Percentiles rank a stretch among this genome's conserved stretches.
phyloP scores from a whole-genome alignment of 2,329 filamentous ascomycete genomes.

The Geosmithia putterillii region DNA sequence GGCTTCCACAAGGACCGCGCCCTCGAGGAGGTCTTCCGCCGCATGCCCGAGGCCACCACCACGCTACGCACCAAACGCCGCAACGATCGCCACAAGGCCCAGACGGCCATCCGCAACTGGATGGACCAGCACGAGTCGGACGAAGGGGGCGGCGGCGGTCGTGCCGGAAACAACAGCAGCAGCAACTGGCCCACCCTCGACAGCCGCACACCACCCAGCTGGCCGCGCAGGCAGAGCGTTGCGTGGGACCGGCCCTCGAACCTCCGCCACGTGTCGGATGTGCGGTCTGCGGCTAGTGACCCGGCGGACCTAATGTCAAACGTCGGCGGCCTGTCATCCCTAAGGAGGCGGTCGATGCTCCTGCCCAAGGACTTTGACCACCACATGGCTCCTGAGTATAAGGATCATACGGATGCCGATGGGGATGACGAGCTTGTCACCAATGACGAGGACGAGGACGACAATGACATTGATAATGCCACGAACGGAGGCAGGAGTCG shows the following conservation, averaged over 20 bases:
- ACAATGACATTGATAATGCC: slow-evolving; percentile 19
- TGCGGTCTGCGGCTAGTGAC: slow-evolving; percentile 49
- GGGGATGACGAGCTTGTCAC: slow-evolving; percentile 84
- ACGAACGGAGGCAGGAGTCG: slow-evolving; percentile 20
- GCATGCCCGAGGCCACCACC: slow-evolving; percentile 48
- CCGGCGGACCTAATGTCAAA: slow-evolving; percentile 50
- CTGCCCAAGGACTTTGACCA: not conserved
- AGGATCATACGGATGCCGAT: slow-evolving; percentile 66
- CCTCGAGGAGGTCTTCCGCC: slow-evolving; percentile 80
- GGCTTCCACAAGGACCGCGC: slow-evolving; percentile 85
- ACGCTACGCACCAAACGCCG: slow-evolving; percentile 46
- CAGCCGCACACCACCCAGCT: slow-evolving; percentile 29
- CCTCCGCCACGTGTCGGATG: slow-evolving; percentile 38
- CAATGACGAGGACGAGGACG: slow-evolving; percentile 60
- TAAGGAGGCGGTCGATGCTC: slow-evolving; percentile 8
- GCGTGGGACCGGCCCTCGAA: slow-evolving; percentile 34
- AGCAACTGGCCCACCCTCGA: slow-evolving; percentile 38
- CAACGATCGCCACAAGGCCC: slow-evolving; percentile 58
- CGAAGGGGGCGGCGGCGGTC: slow-evolving; percentile 26
- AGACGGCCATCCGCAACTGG: slow-evolving; percentile 78
- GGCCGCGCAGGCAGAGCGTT: slow-evolving; percentile 40
- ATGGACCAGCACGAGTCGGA: slow-evolving; percentile 61
- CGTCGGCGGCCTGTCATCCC: slow-evolving; percentile 23
- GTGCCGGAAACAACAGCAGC: no score
- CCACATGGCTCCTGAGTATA: slow-evolving; percentile 23